Evolutionary conservation across 2,329 filamentous ascomycete genomes (phyloP).

Genomic region (Exophiala xenobiotica): DNA sequence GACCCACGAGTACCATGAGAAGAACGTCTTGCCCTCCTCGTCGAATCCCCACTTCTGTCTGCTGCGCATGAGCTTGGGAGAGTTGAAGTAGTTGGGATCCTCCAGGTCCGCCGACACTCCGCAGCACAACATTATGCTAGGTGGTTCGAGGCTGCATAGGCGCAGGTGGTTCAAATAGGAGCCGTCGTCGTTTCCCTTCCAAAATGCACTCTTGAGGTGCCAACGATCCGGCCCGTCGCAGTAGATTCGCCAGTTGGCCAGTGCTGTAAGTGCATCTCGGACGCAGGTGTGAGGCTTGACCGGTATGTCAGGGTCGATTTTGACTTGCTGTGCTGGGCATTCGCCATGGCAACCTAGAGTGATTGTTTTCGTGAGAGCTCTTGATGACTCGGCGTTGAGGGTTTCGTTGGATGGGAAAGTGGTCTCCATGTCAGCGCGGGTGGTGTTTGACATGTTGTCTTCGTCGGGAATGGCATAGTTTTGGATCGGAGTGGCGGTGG

Average conservation of each 20-base stretch:
- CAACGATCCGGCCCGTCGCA: constrained; percentile 6
- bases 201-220: not conserved
- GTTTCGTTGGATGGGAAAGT: too few relatives aligned
- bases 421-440: too few relatives aligned
- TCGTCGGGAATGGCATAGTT: too few relatives aligned
- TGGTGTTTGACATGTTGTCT: too few relatives aligned
- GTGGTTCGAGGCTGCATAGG: not conserved
- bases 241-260: constrained; percentile 4
- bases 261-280: constrained; percentile 8
- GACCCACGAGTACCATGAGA: too few relatives aligned
- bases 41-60: too few relatives aligned
- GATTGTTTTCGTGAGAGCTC: too few relatives aligned
- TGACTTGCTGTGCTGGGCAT: constrained; percentile 23
- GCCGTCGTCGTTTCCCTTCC: too few relatives aligned
- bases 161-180: not conserved
- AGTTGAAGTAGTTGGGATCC: not conserved
- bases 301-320: constrained; percentile 43
- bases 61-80: too few relatives aligned
- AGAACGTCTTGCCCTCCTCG: too few relatives aligned
- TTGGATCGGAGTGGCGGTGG: too few relatives aligned
- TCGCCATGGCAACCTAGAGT: not conserved
- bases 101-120: not conserved
- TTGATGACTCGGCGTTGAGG: too few relatives aligned
- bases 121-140: constrained; percentile 3
- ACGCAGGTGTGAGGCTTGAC: constrained; percentile 4